Percentiles rank a stretch among this genome's conserved stretches.
These are phyloP conservation scores for Pichia sp. DNA, from an alignment of 1,139 yeast species.

Conservation along the genomic window DNA sequence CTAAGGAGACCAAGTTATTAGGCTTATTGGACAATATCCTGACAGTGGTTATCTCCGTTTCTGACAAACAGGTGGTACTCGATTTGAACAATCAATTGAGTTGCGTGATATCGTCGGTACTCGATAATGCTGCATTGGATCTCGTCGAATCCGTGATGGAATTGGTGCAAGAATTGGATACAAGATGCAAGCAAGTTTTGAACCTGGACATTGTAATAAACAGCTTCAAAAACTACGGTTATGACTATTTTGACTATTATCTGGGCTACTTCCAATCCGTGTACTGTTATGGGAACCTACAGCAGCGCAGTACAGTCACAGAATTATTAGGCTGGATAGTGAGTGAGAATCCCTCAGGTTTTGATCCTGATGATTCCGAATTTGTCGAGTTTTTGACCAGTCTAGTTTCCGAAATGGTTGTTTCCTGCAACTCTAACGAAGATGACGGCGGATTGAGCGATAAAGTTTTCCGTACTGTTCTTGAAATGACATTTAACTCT, in stretches of 20 bases:
- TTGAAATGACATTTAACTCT: conserved; percentile 10
- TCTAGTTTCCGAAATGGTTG: conserved; percentile 14
- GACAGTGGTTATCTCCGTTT: conserved; percentile 51
- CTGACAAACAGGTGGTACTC: conserved; percentile 17
- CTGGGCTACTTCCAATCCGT: conserved; percentile 48
- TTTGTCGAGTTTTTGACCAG: conserved; percentile 15
- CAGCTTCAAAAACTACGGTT: conserved; percentile 51
- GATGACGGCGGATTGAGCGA: conserved; percentile 8
- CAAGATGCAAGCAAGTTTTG: conserved; percentile 37
- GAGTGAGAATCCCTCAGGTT: conserved; percentile 15
- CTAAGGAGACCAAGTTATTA: conserved; percentile 45
- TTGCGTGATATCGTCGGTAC: conserved; percentile 42
- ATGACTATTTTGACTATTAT: conserved; percentile 48
- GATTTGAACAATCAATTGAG: conserved; percentile 39
- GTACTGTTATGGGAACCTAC: conserved; percentile 38
- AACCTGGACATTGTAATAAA: conserved; percentile 36
- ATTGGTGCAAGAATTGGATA: conserved; percentile 45
- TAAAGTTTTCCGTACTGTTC: conserved; percentile 5
- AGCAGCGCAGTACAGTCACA: conserved; percentile 16
- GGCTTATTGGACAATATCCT: conserved; percentile 49
- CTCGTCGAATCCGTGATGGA: conserved; percentile 48
- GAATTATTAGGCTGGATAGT: conserved; percentile 15
- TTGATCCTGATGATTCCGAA: conserved; percentile 15
- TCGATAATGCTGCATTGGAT: conserved; percentile 39
- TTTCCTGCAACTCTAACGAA: conserved; percentile 4